These are phyloP conservation scores for Suhomyces bribrorum DNA, from an alignment of 1,139 yeast genomes.

Conservation along the genomic window DNA sequence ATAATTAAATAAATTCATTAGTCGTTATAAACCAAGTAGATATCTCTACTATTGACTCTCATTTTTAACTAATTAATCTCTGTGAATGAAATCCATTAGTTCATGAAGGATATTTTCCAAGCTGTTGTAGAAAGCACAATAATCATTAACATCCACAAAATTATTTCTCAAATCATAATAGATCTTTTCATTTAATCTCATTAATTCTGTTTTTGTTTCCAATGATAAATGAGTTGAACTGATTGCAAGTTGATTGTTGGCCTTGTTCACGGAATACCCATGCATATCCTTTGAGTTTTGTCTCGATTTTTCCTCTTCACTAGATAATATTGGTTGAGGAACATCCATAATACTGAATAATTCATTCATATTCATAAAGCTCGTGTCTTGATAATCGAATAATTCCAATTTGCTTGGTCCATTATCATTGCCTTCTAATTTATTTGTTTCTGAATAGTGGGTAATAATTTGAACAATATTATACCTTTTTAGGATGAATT, in stretches of 20 bases:
- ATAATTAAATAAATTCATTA: not conserved
- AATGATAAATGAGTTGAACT: conserved; percentile 11
- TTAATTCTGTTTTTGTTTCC: conserved; percentile 27
- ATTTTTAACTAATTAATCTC: not conserved
- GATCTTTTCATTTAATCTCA: conserved; percentile 41
- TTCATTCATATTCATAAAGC: conserved; percentile 42
- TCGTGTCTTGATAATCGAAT: conserved; percentile 44
- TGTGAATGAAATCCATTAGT: conserved; percentile 38
- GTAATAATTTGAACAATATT: conserved; percentile 34
- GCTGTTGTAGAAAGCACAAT: conserved; percentile 46
- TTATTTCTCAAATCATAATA: conserved; percentile 46
- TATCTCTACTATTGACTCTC: not conserved
- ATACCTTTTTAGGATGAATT: conserved; percentile 41
- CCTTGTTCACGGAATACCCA: not conserved
- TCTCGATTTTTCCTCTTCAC: conserved; percentile 7
- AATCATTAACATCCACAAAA: conserved; percentile 48
- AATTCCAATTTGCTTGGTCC: conserved; percentile 28
- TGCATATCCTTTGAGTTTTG: not conserved
- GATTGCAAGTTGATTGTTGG: conserved; percentile 13
- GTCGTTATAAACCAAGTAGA: not conserved
- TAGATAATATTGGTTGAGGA: conserved; percentile 35
- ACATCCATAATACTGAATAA: conserved; percentile 47
- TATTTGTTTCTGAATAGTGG: conserved; percentile 27
- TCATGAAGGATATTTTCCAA: conserved; percentile 45
- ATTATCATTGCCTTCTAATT: conserved; percentile 13